Percentiles rank a stretch among this genome's conserved stretches.
These are phyloP conservation scores for Ampelocalamus luodianensis DNA, from an alignment of 176 grass and related monocot species.

Conservation along the genomic window DNA sequence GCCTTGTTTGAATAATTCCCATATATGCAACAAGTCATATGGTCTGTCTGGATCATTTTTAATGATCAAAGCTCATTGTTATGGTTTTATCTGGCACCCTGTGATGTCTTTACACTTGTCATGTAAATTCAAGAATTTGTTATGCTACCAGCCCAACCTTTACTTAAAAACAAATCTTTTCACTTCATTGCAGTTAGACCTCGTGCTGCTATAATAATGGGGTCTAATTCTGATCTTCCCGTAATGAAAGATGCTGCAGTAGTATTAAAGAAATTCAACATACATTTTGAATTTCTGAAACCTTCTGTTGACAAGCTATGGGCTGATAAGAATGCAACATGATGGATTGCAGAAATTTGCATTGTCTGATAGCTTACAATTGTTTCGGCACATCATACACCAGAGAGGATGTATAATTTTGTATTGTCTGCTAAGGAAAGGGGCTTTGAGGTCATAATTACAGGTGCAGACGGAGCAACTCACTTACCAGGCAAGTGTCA, in stretches of 20 bases:
- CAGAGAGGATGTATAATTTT: slow-evolving; percentile 81
- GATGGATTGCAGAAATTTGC: slow-evolving; percentile 33
- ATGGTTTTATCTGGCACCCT: slow-evolving; percentile 11
- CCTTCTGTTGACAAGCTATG: slow-evolving; percentile 19
- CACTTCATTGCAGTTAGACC: slow-evolving; percentile 54
- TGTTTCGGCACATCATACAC: slow-evolving; percentile 91
- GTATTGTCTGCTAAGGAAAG: slow-evolving; percentile 75
- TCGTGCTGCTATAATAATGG: slow-evolving; percentile 83
- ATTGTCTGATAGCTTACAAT: slow-evolving; percentile 59
- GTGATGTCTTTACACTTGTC: neutral
- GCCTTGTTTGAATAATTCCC: neutral
- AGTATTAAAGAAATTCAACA: slow-evolving; percentile 65
- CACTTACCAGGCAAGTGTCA: slow-evolving; percentile 82
- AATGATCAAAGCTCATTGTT: neutral
- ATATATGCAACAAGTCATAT: slow-evolving; percentile 5
- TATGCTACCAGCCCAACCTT: slow-evolving; percentile 7
- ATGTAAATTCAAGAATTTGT: slow-evolving; percentile 8
- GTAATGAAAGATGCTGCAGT: slow-evolving; percentile 82
- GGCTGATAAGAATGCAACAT: slow-evolving; percentile 20
- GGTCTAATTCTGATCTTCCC: slow-evolving; percentile 88
- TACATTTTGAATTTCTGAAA: slow-evolving; percentile 61
- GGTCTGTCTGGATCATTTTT: slow-evolving; percentile 11
- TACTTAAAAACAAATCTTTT: neutral
- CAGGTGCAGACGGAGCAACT: slow-evolving; percentile 86
- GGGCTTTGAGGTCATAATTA: slow-evolving; percentile 85